A percentile compares a stretch with the other conserved stretches of the same genome.
These are phyloP conservation scores for Pestalotiopsis sp. DNA, from an alignment of 2,329 filamentous ascomycete species.

Conservation along the genomic window DNA sequence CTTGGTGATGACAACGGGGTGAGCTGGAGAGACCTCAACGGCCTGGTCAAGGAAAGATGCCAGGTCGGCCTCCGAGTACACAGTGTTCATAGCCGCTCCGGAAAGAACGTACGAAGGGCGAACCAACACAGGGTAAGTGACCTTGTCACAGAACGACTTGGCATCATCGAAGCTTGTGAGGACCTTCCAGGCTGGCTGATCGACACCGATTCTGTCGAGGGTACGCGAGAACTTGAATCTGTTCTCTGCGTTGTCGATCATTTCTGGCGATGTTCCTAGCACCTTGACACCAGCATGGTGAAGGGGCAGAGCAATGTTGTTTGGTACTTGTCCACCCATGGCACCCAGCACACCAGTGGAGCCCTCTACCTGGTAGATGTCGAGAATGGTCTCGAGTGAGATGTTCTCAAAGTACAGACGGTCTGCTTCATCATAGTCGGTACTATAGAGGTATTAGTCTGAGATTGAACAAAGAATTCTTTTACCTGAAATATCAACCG, in stretches of 20 bases:
- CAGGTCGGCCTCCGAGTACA: conserved; percentile 93
- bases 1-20: conserved; percentile 98
- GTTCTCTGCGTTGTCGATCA: conserved; percentile 98
- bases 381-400: conserved; percentile 84
- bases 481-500: too few species aligned
- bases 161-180: conserved; percentile 94
- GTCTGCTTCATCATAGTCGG: conserved; percentile 94
- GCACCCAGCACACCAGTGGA: conserved; percentile 86
- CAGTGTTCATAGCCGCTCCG: conserved; percentile 98
- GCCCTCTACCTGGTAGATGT: conserved; percentile 88
- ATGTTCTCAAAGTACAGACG: conserved; percentile 96
- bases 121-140: conserved; percentile 91
- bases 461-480: too few species aligned
- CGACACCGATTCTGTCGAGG: conserved; percentile 91
- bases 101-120: conserved; percentile 96
- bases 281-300: conserved; percentile 90
- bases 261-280: conserved; percentile 93
- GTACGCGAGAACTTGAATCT: conserved; percentile 98
- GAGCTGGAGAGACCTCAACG: conserved; percentile 88
- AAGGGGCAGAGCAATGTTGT: conserved; percentile 93
- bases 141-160: conserved; percentile 80
- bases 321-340: conserved; percentile 96
- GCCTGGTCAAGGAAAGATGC: conserved; percentile 88
- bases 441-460: conserved; percentile 41
- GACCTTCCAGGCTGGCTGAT: conserved; percentile 98